Percentiles rank a stretch among this genome's conserved stretches.
Evolutionary conservation across 345 rosid genomes (phyloP).

Genomic region (Acer saccharum): DNA sequence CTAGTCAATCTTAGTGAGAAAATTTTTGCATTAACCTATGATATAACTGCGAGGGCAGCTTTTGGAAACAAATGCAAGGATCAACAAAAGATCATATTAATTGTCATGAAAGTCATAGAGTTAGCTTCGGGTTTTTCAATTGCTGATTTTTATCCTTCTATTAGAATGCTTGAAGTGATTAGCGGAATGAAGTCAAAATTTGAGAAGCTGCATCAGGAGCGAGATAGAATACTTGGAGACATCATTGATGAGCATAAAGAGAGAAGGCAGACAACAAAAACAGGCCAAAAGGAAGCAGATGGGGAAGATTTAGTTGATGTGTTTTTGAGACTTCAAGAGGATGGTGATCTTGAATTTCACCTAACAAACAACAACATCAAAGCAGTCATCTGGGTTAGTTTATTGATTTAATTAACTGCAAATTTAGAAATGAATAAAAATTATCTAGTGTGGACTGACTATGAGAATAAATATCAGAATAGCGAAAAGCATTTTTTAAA

Average conservation of each 20-base stretch:
- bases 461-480: no score
- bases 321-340: slow-evolving; percentile 27
- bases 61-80: slow-evolving; percentile 26
- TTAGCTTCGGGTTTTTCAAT: slow-evolving; percentile 2
- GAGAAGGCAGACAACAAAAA: background rate
- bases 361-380: slow-evolving; percentile 30
- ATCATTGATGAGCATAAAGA: slow-evolving; percentile 24
- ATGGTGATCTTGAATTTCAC: slow-evolving; percentile 21
- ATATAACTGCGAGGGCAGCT: slow-evolving; percentile 18
- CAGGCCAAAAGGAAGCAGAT: background rate
- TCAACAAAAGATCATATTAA: slow-evolving; percentile 15
- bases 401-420: background rate
- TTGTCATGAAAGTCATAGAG: slow-evolving; percentile 4
- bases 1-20: slow-evolving; percentile 21
- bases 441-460: no score
- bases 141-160: slow-evolving; percentile 10
- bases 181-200: slow-evolving; percentile 9
- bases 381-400: slow-evolving; percentile 29
- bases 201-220: slow-evolving; percentile 13
- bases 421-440: background rate
- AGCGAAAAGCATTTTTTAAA: background rate
- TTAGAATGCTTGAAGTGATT: background rate
- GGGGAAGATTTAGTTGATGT: slow-evolving; percentile 41
- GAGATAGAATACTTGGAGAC: slow-evolving; percentile 16
- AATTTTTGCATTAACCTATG: slow-evolving; percentile 13